Evolutionary conservation across 163 green algal species (phyloP), one percentile per base, ranked within the genome.

Genomic region (Volvox carteri): DNA sequence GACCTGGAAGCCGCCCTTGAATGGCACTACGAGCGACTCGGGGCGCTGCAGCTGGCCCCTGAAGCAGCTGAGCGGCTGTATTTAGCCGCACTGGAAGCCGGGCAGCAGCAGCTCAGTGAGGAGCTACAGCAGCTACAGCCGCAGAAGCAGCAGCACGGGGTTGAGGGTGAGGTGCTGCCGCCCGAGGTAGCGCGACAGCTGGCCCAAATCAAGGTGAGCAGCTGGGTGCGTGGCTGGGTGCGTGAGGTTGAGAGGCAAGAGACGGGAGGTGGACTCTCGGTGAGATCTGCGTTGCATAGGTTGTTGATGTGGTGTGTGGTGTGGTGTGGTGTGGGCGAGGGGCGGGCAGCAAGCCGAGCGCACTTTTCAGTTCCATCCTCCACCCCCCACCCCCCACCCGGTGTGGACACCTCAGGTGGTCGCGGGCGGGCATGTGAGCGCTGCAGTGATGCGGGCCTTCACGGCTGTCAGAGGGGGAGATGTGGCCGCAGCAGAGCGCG

Each of bases 1-100:
- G 86, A 92, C 74, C 37, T 97, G 52, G 92, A 94, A 50, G 90
- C 93, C 8, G 93, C 90, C 18, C 84, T 98, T 18, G 94, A 97
- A 18, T 96, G 95, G 95, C 91, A 95, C n/a, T 92, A 92, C 84
- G 48, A 58, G 56, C 48, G 79, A 52, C 72, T 84, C 28, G 58
- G 76, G 0, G 65, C 46, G 18, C 9, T 23, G 39, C 52, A 87
- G 77, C 23, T 70, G 11, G 28, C 35, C 4, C 50, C 39, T 1
- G 58, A 81, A 18, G 18, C 62, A 48, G 90, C 85, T 2, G 37
- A 84, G 37, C 21, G 33, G 33, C 33, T 86, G 41, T 93, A 93
- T 70, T 35, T 76, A 1, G 60, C 89, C 1, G 92, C 90, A 8
- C 73, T 86, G 28, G 91, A 85, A 74, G 83, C 6, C 39, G 88